Conservation (phyloP, 2,329 filamentous ascomycete genomes). For the Zasmidium citrigriseum region DNA sequence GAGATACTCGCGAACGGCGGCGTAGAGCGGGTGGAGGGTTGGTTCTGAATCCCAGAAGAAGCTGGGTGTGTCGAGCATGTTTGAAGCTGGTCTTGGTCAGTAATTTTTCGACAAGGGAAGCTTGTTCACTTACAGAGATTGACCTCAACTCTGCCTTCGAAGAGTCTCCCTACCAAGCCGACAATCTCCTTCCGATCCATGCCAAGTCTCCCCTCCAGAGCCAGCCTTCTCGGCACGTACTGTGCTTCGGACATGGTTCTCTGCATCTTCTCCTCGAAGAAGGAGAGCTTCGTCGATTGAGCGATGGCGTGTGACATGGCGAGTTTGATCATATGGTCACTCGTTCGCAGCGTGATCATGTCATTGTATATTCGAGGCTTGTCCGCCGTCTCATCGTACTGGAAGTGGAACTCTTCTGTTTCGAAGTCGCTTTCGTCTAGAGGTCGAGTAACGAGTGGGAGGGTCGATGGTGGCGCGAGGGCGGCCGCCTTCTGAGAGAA, state of each 20-base stretch:
- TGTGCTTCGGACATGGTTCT: conserved; percentile 92
- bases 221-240: conserved; percentile 84
- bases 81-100: conserved; percentile 66
- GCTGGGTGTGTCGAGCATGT: conserved; percentile 92
- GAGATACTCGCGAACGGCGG: conserved; percentile 91
- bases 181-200: conserved; percentile 93
- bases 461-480: conserved; percentile 43
- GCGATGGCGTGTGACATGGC: conserved; percentile 97
- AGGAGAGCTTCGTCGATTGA: conserved; percentile 93
- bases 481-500: conserved; percentile 30
- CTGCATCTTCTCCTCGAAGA: conserved; percentile 95
- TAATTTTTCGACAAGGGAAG: background rate
- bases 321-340: conserved; percentile 98
- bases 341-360: conserved; percentile 94
- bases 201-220: conserved; percentile 83
- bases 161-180: conserved; percentile 84
- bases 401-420: conserved; percentile 97
- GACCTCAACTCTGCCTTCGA: conserved; percentile 93
- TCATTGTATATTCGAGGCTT: conserved; percentile 95
- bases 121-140: conserved; percentile 76
- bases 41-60: conserved; percentile 99
- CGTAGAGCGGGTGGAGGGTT: conserved; percentile 90
- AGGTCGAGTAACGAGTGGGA: conserved; percentile 74
- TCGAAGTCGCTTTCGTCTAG: conserved; percentile 89
- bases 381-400: conserved; percentile 85